Conservation (phyloP, 2,329 filamentous ascomycete species). For the Teratosphaeria nubilosa region DNA sequence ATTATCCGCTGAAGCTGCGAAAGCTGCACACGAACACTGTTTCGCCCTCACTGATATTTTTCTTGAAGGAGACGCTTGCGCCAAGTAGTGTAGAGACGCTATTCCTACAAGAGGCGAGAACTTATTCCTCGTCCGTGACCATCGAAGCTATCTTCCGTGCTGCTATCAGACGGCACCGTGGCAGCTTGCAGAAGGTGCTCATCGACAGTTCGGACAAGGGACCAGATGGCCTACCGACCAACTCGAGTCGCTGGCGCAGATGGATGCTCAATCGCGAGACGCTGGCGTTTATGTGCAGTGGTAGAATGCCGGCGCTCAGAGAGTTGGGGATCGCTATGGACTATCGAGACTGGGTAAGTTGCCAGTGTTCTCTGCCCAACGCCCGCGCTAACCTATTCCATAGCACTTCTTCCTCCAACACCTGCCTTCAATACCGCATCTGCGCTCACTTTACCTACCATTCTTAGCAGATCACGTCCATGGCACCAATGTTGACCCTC, state of each 20-base stretch:
- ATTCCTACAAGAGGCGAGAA: conserved; percentile 58
- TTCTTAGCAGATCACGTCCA: conserved; percentile 55
- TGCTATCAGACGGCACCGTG: conserved; percentile 58
- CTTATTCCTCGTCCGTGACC: conserved; percentile 48
- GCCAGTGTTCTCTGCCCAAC: background rate
- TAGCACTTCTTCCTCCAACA: conserved; percentile 71
- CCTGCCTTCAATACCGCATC: conserved; percentile 58
- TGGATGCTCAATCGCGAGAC: conserved; percentile 65
- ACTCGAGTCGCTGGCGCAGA: conserved; percentile 46
- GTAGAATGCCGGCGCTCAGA: conserved; percentile 59
- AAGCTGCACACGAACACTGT: conserved; percentile 66
- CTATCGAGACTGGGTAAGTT: conserved; percentile 66
- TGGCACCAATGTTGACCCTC: conserved; percentile 45
- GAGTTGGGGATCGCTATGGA: conserved; percentile 65
- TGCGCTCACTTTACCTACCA: conserved; percentile 62
- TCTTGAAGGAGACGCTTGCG: conserved; percentile 66
- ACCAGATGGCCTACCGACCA: conserved; percentile 29
- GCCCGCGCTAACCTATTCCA: conserved; percentile 5
- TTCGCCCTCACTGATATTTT: conserved; percentile 57
- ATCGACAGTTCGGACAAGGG: conserved; percentile 57
- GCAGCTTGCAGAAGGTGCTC: conserved; percentile 61
- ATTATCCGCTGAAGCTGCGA: conserved; percentile 58
- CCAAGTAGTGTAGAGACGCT: conserved; percentile 72
- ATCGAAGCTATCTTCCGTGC: conserved; percentile 63
- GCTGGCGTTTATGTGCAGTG: conserved; percentile 63